These are phyloP conservation scores for Incumbomyces lentus DNA, from an alignment of 2,329 filamentous ascomycete species.

Conservation along the genomic window DNA sequence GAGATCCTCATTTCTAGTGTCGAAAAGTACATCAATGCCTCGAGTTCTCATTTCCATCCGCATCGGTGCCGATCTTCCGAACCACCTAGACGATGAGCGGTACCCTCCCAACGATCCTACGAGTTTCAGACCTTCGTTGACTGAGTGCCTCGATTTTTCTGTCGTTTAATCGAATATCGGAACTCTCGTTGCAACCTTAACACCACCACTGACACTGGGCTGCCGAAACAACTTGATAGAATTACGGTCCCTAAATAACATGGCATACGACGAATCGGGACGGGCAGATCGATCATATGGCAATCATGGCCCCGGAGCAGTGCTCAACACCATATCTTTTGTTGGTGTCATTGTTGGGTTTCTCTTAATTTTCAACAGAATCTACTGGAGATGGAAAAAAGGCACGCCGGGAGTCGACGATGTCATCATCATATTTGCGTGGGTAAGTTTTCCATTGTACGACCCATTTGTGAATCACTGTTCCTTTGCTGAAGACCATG, in stretches of 20 bases:
- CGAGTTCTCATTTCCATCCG: neutral
- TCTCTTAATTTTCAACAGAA: slow-evolving; percentile 3
- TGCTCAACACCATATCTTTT: slow-evolving; percentile 1
- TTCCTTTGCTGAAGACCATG: slow-evolving; percentile 1
- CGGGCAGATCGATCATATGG: slow-evolving; percentile 1
- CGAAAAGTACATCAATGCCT: slow-evolving; percentile 2
- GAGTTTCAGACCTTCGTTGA: neutral
- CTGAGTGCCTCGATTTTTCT: too few species aligned
- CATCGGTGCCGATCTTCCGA: neutral
- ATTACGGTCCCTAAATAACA: neutral
- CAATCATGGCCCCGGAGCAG: slow-evolving; percentile 3
- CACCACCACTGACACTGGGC: too few species aligned
- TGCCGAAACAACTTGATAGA: neutral
- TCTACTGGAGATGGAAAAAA: slow-evolving; percentile 7
- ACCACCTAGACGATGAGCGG: neutral
- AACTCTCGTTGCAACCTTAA: too few species aligned
- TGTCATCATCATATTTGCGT: slow-evolving; percentile 21
- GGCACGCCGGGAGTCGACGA: slow-evolving; percentile 23
- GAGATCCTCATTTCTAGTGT: neutral
- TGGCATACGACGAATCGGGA: slow-evolving; percentile 5
- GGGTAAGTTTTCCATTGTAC: slow-evolving; percentile 21
- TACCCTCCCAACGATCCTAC: neutral
- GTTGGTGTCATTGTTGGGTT: slow-evolving; percentile 5
- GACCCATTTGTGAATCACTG: neutral
- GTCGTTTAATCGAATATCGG: too few species aligned